phyloP scores from a whole-genome alignment of 805 yeast genomes.

The Ogataea neopini region DNA sequence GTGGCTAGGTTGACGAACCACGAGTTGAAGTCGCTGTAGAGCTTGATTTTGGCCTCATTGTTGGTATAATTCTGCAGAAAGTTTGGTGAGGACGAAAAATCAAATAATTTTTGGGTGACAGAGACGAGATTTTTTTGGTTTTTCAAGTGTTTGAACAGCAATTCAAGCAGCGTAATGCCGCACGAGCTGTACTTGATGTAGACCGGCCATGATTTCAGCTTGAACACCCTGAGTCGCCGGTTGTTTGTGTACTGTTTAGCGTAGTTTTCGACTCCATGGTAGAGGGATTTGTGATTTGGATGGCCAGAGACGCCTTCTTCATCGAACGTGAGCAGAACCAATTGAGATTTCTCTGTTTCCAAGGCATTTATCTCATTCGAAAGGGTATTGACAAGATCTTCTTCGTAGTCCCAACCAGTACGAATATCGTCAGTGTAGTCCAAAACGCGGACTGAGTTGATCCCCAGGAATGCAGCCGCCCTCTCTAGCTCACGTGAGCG shows the following conservation, averaged over 20 bases:
- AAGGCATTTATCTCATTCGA: conserved; percentile 20
- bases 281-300: conserved; percentile 76
- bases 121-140: conserved; percentile 3
- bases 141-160: conserved; percentile 31
- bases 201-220: conserved; percentile 36
- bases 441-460: conserved; percentile 47
- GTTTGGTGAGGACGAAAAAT: neutral
- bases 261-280: conserved; percentile 47
- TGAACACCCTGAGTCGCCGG: conserved; percentile 20
- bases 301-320: conserved; percentile 79
- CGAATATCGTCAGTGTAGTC: conserved; percentile 69
- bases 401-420: conserved; percentile 54
- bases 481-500: conserved; percentile 60
- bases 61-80: neutral
- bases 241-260: neutral
- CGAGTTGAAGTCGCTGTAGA: conserved; percentile 42
- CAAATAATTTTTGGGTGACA: neutral
- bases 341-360: conserved; percentile 21
- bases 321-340: conserved; percentile 76
- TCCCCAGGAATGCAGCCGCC: conserved; percentile 57
- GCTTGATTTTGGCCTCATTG: conserved; percentile 33
- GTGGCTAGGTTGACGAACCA: conserved; percentile 55
- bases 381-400: conserved; percentile 42
- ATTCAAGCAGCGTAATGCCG: conserved; percentile 39
- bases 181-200: conserved; percentile 51